Conservation (phyloP, 257 asterid genomes). For the Lavandula angustifolia region DNA sequence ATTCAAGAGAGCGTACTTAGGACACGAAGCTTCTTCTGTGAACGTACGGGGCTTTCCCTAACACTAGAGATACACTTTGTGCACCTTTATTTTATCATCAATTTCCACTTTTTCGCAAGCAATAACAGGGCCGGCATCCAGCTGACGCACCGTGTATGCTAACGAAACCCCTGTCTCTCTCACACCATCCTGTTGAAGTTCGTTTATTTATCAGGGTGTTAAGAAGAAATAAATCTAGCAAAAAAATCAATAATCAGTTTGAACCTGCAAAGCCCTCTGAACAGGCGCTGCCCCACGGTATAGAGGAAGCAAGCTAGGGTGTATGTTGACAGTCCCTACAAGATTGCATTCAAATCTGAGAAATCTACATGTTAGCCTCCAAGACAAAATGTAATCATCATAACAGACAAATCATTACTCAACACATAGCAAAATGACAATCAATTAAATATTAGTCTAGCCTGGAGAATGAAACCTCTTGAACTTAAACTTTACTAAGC, state of each 20-base stretch:
- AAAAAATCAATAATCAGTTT: not conserved
- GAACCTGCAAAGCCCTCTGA: conserved; percentile 92
- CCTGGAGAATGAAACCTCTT: not conserved
- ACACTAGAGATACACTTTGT: not conserved
- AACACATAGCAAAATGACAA: conserved; percentile 4
- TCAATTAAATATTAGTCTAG: not conserved
- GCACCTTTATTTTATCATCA: conserved; percentile 80
- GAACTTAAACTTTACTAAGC: not conserved
- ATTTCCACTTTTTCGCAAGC: conserved; percentile 57
- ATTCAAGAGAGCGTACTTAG: conserved; percentile 28
- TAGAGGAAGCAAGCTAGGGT: conserved; percentile 90
- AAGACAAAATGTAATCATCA: conserved; percentile 13
- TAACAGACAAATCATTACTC: too few relatives aligned
- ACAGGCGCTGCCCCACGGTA: conserved; percentile 99
- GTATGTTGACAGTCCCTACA: conserved; percentile 90
- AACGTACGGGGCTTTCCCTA: not conserved
- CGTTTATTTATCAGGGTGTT: conserved; percentile 18
- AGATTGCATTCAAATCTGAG: conserved; percentile 40
- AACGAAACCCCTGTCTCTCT: conserved; percentile 90
- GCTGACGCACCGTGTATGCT: conserved; percentile 82
- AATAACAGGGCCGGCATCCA: conserved; percentile 96
- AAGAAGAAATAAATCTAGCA: conserved; percentile 5
- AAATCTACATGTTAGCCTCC: conserved; percentile 37
- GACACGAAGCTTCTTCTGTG: conserved; percentile 1
- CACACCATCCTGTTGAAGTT: conserved; percentile 72